Percentiles rank a stretch among this genome's conserved stretches.
Evolutionary conservation across 371 early-diverging fungal genomes (phyloP).

Genomic region (Syncephalastrum contaminatum): DNA sequence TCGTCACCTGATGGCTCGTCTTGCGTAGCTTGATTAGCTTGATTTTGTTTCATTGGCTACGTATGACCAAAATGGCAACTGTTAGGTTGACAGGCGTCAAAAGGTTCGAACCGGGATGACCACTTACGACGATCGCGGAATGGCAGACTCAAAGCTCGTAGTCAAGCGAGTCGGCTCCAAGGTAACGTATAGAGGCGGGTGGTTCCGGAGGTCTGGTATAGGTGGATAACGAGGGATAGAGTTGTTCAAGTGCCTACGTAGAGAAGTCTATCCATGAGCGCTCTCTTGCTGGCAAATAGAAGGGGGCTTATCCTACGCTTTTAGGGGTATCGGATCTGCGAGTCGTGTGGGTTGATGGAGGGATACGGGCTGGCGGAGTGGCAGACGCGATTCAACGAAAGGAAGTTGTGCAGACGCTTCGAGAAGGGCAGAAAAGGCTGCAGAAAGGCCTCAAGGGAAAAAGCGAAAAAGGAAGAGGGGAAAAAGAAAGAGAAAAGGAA

Average conservation of each 20-base stretch:
- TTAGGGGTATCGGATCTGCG: neutral
- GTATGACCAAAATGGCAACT: too few species aligned
- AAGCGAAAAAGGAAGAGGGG: slow-evolving; percentile 10
- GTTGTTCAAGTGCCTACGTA: neutral
- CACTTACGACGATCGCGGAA: too few species aligned
- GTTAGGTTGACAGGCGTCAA: too few species aligned
- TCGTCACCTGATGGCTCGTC: slow-evolving; percentile 1
- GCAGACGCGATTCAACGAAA: neutral
- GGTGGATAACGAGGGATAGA: neutral
- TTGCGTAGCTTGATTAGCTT: too few species aligned
- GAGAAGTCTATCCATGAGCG: slow-evolving; percentile 4
- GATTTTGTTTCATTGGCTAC: too few species aligned
- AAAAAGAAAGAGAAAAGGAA: slow-evolving; percentile 11
- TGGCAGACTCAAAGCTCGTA: too few species aligned
- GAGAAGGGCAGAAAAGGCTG: slow-evolving; percentile 8
- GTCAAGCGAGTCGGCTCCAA: too few species aligned
- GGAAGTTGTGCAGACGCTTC: slow-evolving; percentile 2
- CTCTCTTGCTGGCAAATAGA: slow-evolving; percentile 2
- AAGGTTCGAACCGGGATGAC: too few species aligned
- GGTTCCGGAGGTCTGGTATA: slow-evolving; percentile 2
- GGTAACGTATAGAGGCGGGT: neutral
- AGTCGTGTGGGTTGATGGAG: slow-evolving; percentile 1
- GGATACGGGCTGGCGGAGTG: slow-evolving; percentile 1
- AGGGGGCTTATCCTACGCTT: slow-evolving; percentile 1
- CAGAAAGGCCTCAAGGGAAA: slow-evolving; percentile 2